These are phyloP conservation scores for Nigrospora oryzae DNA, from an alignment of 2,329 filamentous ascomycete species.

Conservation along the genomic window DNA sequence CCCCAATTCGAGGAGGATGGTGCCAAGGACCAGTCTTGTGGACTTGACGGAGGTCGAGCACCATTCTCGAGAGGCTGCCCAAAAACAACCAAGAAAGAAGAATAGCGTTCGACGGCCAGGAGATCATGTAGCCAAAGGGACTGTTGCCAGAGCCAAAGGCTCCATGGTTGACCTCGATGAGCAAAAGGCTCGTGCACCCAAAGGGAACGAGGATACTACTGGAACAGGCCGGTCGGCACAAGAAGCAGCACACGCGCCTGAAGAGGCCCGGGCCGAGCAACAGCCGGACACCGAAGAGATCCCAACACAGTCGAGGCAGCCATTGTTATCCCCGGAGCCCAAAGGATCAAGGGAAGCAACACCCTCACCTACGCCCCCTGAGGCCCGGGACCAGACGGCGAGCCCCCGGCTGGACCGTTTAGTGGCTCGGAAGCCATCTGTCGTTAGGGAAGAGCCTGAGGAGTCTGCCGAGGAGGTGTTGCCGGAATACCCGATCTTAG, in stretches of 20 bases:
- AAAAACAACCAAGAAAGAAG: constrained; percentile 31
- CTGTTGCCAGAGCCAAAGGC: constrained; percentile 41
- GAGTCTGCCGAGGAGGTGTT: constrained; percentile 22
- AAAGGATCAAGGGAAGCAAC: too few relatives aligned
- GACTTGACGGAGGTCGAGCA: constrained; percentile 27
- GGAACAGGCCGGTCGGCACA: too few relatives aligned
- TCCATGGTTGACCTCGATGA: constrained; percentile 30
- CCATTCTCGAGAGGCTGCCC: constrained; percentile 27
- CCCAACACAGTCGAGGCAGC: too few relatives aligned
- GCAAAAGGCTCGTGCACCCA: constrained; percentile 7
- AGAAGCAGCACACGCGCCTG: too few relatives aligned
- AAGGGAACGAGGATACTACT: constrained; percentile 8
- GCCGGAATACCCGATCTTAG: too few relatives aligned
- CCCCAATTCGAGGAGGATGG: constrained; percentile 56
- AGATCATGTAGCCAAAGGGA: constrained; percentile 41
- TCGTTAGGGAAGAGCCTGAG: constrained; percentile 36
- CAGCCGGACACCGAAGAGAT: too few relatives aligned
- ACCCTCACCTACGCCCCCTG: too few relatives aligned
- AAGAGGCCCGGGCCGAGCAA: too few relatives aligned
- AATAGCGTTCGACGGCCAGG: constrained; percentile 30
- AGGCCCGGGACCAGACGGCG: too few relatives aligned
- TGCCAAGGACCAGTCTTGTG: constrained; percentile 36
- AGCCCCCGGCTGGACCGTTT: not conserved
- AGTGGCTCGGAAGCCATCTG: constrained; percentile 31
- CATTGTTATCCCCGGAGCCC: too few relatives aligned